Conservation (phyloP, 495 filamentous ascomycete genomes). For the Neurospora sp. region DNA sequence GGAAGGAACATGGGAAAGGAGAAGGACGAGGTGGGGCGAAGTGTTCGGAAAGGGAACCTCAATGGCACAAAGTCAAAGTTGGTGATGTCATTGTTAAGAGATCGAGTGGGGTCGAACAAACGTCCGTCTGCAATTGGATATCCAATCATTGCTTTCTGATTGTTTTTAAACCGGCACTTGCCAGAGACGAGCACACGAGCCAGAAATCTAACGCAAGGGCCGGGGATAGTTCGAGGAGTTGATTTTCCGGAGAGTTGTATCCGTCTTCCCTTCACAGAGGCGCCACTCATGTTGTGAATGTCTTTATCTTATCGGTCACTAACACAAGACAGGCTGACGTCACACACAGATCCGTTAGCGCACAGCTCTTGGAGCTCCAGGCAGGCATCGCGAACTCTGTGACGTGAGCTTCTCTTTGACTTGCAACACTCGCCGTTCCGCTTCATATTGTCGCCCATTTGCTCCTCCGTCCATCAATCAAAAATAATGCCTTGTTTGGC, state of each 20-base stretch:
- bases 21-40: neutral
- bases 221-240: no score
- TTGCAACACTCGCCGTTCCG: neutral
- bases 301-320: neutral
- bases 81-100: no score
- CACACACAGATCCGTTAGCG: neutral
- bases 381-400: no score
- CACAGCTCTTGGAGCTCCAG: no score
- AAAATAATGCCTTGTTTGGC: neutral
- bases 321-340: neutral
- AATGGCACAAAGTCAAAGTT: neutral
- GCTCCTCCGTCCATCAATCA: no score
- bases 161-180: neutral
- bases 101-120: no score
- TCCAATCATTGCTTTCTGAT: neutral
- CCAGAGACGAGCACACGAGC: neutral
- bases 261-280: neutral
- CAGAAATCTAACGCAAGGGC: no score
- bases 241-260: neutral
- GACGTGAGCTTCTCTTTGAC: neutral
- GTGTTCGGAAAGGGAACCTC: neutral
- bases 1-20: neutral
- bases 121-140: neutral
- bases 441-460: neutral
- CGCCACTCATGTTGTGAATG: neutral